These are phyloP conservation scores for Austroboletus festivus DNA, from an alignment of 768 basidiomycete species.

Conservation along the genomic window DNA sequence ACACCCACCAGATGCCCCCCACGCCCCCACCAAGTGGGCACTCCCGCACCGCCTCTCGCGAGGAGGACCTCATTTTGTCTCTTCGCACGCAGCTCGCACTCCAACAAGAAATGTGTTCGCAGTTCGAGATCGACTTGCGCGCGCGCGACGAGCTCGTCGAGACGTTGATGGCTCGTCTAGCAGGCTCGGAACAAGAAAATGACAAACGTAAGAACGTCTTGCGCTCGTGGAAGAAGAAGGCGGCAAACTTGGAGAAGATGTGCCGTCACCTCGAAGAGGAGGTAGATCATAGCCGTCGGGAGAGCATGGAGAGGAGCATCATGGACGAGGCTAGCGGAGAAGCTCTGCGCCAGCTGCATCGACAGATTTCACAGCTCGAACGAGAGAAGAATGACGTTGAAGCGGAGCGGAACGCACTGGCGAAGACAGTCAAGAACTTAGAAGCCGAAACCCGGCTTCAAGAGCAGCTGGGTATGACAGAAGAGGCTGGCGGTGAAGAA, in stretches of 20 bases:
- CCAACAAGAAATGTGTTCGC: constrained; percentile 70
- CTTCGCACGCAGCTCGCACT: constrained; percentile 73
- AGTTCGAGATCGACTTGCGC: constrained; percentile 72
- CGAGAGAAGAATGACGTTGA: constrained; percentile 54
- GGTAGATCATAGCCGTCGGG: constrained; percentile 79
- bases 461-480: constrained; percentile 64
- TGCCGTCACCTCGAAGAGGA: constrained; percentile 77
- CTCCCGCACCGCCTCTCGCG: constrained; percentile 60
- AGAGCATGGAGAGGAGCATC: constrained; percentile 75
- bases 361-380: constrained; percentile 74
- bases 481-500: constrained; percentile 68
- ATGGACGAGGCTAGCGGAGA: constrained; percentile 82
- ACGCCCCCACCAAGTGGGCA: constrained; percentile 57
- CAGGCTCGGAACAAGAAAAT: constrained; percentile 60
- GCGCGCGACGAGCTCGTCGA: constrained; percentile 73
- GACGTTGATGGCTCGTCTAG: constrained; percentile 52
- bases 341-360: constrained; percentile 76
- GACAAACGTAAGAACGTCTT: constrained; percentile 52
- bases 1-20: constrained; percentile 67
- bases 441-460: constrained; percentile 69
- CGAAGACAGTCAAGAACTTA: constrained; percentile 30
- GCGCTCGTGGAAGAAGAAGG: constrained; percentile 71
- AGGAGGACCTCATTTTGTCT: constrained; percentile 67
- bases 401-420: constrained; percentile 42
- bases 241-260: constrained; percentile 66